Evolutionary conservation across 306 rosid species (phyloP).

Genomic region (Acacia melanoxylon): DNA sequence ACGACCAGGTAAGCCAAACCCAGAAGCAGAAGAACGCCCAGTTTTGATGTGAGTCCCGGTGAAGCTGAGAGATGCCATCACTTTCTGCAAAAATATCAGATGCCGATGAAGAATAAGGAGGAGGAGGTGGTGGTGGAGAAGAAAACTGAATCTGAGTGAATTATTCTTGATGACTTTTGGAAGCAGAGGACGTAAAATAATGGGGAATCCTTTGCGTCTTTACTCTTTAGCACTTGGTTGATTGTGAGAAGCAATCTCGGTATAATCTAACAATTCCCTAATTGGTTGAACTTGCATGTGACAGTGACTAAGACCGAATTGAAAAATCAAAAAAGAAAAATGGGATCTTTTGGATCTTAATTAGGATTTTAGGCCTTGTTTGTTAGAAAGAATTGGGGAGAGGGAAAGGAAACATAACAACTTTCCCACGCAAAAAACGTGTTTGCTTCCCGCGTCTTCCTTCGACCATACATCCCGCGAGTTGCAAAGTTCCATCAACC

Average conservation of each 20-base stretch:
- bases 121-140: neutral
- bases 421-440: too few species aligned
- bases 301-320: neutral
- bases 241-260: constrained; percentile 15
- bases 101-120: neutral
- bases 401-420: too few species aligned
- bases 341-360: neutral
- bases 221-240: constrained; percentile 28
- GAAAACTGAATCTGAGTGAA: constrained; percentile 53
- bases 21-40: constrained; percentile 53
- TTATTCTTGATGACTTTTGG: constrained; percentile 10
- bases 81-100: constrained; percentile 18
- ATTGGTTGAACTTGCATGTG: constrained; percentile 24
- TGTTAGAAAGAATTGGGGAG: too few species aligned
- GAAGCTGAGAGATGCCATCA: constrained; percentile 70
- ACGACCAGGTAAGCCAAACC: constrained; percentile 43
- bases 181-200: constrained; percentile 38
- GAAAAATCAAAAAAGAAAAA: neutral
- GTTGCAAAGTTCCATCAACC: too few species aligned
- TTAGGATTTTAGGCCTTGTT: too few species aligned
- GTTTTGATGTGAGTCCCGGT: constrained; percentile 62
- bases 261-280: constrained; percentile 18
- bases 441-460: too few species aligned
- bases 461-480: too few species aligned
- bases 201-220: constrained; percentile 38